phyloP scores from a whole-genome alignment of 2,329 filamentous ascomycete genomes.

The Magnaporthiopsis poae region DNA sequence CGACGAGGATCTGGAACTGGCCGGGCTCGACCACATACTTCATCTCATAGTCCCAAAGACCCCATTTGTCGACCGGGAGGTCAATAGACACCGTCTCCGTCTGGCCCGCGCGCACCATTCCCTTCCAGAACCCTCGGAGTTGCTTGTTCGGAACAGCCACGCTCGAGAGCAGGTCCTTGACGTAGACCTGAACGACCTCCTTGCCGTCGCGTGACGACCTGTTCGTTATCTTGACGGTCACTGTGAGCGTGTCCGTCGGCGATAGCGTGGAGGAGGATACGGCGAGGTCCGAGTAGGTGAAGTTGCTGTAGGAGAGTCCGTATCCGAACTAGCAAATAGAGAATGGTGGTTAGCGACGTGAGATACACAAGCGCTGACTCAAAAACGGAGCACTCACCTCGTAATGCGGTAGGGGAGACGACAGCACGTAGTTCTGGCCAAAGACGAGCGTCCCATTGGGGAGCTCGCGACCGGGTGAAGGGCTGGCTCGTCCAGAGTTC shows the following conservation, averaged over 20 bases:
- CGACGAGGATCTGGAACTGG: constrained; percentile 53
- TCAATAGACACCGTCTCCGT: constrained; percentile 43
- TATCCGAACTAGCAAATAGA: constrained; percentile 49
- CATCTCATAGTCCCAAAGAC: constrained; percentile 52
- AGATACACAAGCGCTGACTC: neutral
- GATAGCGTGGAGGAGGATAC: constrained; percentile 39
- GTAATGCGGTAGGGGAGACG: constrained; percentile 50
- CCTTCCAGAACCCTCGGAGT: constrained; percentile 60
- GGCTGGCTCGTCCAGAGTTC: constrained; percentile 50
- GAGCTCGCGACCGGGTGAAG: constrained; percentile 42
- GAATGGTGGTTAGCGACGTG: neutral
- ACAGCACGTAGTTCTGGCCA: constrained; percentile 55
- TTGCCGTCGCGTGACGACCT: constrained; percentile 45
- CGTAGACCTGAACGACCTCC: constrained; percentile 60
- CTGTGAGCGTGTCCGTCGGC: constrained; percentile 43
- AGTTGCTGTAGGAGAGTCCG: constrained; percentile 55
- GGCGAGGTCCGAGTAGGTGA: constrained; percentile 45
- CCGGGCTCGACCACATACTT: constrained; percentile 66
- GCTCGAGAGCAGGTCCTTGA: constrained; percentile 51
- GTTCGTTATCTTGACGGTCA: constrained; percentile 54
- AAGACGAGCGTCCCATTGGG: constrained; percentile 53
- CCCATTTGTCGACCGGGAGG: constrained; percentile 45
- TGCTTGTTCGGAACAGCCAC: constrained; percentile 56
- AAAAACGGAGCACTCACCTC: constrained; percentile 16
- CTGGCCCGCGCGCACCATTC: constrained; percentile 48